Evolutionary conservation across 2,329 filamentous ascomycete genomes (phyloP).

Genomic region (Escovopsis weberi): DNA sequence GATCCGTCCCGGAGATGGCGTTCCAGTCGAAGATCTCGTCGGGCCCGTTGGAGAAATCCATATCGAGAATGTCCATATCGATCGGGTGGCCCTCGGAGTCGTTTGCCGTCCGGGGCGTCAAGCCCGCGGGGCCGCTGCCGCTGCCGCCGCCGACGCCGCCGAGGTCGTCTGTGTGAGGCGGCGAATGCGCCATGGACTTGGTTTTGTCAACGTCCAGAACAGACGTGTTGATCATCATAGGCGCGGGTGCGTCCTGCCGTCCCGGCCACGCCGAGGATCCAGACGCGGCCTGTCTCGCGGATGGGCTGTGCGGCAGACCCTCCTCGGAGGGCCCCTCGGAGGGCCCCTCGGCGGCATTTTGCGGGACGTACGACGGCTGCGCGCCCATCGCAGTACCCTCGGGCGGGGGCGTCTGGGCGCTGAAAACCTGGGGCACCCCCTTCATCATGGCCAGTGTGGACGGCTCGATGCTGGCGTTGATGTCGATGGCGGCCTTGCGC

Average conservation of each 20-base stretch:
- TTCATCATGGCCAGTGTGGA: constrained; percentile 22
- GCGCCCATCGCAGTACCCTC: constrained; percentile 29
- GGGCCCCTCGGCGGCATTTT: constrained; percentile 7
- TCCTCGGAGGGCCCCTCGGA: constrained; percentile 11
- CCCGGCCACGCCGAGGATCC: too few species aligned
- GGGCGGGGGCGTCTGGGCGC: constrained; percentile 37
- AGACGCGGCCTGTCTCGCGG: too few species aligned
- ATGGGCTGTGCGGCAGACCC: too few species aligned
- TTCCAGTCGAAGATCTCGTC: constrained; percentile 39
- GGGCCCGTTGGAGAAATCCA: constrained; percentile 31
- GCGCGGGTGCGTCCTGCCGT: not conserved
- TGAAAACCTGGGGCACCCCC: constrained; percentile 22
- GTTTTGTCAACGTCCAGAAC: constrained; percentile 17
- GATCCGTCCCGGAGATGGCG: constrained; percentile 34
- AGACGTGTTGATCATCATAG: constrained; percentile 17
- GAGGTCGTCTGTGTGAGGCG: constrained; percentile 27
- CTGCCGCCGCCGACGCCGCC: too few species aligned
- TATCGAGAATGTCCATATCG: constrained; percentile 24
- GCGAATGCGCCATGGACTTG: constrained; percentile 19
- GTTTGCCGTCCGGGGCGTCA: constrained; percentile 32
- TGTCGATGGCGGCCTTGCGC: constrained; percentile 68
- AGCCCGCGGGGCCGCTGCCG: constrained; percentile 20
- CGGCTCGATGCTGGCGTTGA: constrained; percentile 28
- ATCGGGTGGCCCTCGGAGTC: constrained; percentile 25
- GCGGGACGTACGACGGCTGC: constrained; percentile 10